These are phyloP conservation scores for Aspergillus hancockii DNA, from an alignment of 495 filamentous ascomycete species.

Conservation along the genomic window DNA sequence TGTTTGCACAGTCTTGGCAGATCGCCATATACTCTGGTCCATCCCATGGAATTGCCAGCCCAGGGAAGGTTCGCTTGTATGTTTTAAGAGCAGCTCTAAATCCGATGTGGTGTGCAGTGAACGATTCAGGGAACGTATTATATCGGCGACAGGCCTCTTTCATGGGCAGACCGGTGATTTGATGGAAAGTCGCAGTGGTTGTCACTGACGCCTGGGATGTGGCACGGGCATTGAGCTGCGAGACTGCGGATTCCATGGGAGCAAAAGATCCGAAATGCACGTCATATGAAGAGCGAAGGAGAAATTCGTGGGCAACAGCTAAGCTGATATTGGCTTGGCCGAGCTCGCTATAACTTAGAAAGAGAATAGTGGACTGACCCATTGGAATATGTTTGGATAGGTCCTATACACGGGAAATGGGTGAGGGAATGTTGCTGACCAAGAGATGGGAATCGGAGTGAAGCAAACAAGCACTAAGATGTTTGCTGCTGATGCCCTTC, in stretches of 20 bases:
- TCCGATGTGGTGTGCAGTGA: constrained; percentile 19
- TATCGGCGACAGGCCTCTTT: constrained; percentile 24
- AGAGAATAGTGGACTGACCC: constrained; percentile 30
- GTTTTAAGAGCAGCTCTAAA: constrained; percentile 25
- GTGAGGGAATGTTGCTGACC: not conserved
- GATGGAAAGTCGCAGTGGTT: constrained; percentile 28
- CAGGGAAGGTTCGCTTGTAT: constrained; percentile 17
- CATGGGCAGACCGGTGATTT: constrained; percentile 30
- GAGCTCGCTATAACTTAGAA: constrained; percentile 49
- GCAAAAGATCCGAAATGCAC: constrained; percentile 29
- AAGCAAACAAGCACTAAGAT: too few relatives aligned
- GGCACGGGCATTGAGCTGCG: constrained; percentile 19
- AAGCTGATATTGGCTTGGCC: constrained; percentile 48
- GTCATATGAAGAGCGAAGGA: constrained; percentile 33
- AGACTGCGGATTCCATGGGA: constrained; percentile 11
- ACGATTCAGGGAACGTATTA: constrained; percentile 4
- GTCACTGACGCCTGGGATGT: not conserved
- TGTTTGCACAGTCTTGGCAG: constrained; percentile 30
- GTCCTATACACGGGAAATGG: not conserved
- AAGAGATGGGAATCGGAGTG: not conserved
- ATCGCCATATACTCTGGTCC: constrained; percentile 40
- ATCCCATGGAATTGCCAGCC: constrained; percentile 31
- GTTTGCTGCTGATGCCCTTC: too few relatives aligned
- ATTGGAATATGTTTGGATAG: constrained; percentile 4
- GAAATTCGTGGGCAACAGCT: constrained; percentile 43